Base-by-base conservation (phyloP, 176 grass and related monocot genomes). In the Otatea glauca region DNA sequence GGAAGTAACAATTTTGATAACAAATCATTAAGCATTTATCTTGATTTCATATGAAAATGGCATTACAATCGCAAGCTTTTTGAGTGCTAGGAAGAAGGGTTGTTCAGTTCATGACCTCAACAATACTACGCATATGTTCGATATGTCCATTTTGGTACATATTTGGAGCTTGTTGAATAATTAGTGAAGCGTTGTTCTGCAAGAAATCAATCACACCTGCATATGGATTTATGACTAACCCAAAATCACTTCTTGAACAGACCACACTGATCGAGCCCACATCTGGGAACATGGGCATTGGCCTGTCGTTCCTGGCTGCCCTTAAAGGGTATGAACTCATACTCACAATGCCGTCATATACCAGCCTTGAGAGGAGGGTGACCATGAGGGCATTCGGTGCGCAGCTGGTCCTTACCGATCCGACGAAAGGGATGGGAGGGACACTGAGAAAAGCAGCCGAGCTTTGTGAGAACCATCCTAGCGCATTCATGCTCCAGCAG, bases 301-400 rank as follows among this genome's bases (percentile, higher is more conserved):
- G 87, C 11, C 72, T 39, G 38, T 3, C 38, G 38, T 39, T 39
- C 38, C 3, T 39, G 5, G 48, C 48, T 16, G 87, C 89, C 0
- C 56, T 98, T 44, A 98, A 98, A 76, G 95, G 94, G 34, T 95
- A 98, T 18, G 92, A 98, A 25, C 87, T 95, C 39, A 74, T 93
- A 67, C 96, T 98, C 45, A 98, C 92, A 2, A 98, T 98, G 96
- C 92, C 96, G 0, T 98, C 96, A 8, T 98, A 98, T 83, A 93
- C 96, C 48, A 98, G 96, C 77, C 91, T 98, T 27, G 96, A 95
- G 83, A 91, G 96, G 85, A 87, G 96, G 70, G 96, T 98, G 32
- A 87, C 86, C 9, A 95, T 95, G 92, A 88, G 91, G 78, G 92
- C 91, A 16, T 94, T 91, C 18, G 92, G 92, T 4, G 91, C 87